Evolutionary conservation across 2,329 filamentous ascomycete species (phyloP), one percentile per base, ranked within the genome.

Genomic region (Fusarium decemcellulare): DNA sequence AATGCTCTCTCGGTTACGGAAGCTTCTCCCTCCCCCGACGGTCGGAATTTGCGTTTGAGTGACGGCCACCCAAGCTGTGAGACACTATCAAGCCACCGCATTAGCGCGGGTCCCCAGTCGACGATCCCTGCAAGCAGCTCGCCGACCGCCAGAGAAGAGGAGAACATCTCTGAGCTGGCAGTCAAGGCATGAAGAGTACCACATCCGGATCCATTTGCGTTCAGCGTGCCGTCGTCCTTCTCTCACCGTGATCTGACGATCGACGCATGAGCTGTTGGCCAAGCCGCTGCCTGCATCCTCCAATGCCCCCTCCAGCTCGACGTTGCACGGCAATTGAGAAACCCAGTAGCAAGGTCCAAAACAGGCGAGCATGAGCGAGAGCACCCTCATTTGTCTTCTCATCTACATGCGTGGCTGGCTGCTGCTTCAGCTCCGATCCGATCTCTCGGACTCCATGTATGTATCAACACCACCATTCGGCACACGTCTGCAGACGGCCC

Each of bases 21-120:
- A 39, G 32, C 32, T 9, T 12, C 32, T 12, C 32, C 32, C 32
- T 50, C 54, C 56, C 65, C 63, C 57, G 62, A 55, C 56, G 39
- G 72, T 72, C 72, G 72, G 71, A 67, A 73, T 72, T 71, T 68
- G 65, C 56, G 53, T 68, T 48, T 15, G 44, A 57, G 61, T 61
- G 44, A 68, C 44, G 58, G 11, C 61, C 62, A 57, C 53, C 47
- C 53, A 70, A 61, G 54, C 57, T 67, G 71, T 74, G 65, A 74
- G 72, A 74, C 72, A 66, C 36, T 54, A 61, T 44, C 71, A 65
- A 75, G 67, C 67, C 72, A 70, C 63, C 40, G 56, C 57, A 48
- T 70, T 75, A 71, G 73, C 73, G 68, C 53, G 64, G 32, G 50
- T 52, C 63, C 48, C 61, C 54, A 53, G 56, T 51, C 29, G 61